Evolutionary conservation across 1,284 basidiomycete species (phyloP), one percentile per base, ranked within the genome.

Genomic region (Heterobasidion parviporum): DNA sequence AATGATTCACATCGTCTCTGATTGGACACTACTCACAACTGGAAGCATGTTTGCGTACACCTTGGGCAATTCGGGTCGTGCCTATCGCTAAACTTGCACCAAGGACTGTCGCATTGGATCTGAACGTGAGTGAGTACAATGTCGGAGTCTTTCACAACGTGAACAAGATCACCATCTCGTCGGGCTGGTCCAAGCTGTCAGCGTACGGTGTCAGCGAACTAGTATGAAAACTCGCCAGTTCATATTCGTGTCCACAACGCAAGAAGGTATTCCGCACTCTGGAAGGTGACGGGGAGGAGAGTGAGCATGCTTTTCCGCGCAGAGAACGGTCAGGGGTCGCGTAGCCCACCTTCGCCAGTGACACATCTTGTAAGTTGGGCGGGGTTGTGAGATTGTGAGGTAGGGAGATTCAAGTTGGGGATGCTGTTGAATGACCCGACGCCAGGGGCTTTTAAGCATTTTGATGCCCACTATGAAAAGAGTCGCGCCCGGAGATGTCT

Each of bases 21-120:
- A 38, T 54, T 46, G 43, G 49, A 38, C 18, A 57, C 33, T 36
- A 46, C 87, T 72, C 68, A 89, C 87, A 86, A 86, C 69, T 87
- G 86, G 83, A 85, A 87, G 65, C 87, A 90, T n/a, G 81, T 82
- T 16, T 67, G 70, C 41, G 67, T 74, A 69, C 87, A 89, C 33
- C 73, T 68, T 49, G 77, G 74, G 26, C 87, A 90, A 57, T 81
- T 72, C 33, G 58, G 61, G 16, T 83, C 83, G 68, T 89, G 87
- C 20, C 67, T 69, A 16, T 75, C 69, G 62, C 87, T 89, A 72
- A 89, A 89, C 69, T 76, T 87, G 77, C 87, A 89, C 64, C 68
- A 75, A 36, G 72, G 74, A 65, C 82, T 76, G 55, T 79, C 80
- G 68, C 87, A 89, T 63, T 71, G 70, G 58, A 80, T 73, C 80